Evolutionary conservation across 1,284 basidiomycete genomes (phyloP).

Genomic region (Taiwanofungus camphoratus): DNA sequence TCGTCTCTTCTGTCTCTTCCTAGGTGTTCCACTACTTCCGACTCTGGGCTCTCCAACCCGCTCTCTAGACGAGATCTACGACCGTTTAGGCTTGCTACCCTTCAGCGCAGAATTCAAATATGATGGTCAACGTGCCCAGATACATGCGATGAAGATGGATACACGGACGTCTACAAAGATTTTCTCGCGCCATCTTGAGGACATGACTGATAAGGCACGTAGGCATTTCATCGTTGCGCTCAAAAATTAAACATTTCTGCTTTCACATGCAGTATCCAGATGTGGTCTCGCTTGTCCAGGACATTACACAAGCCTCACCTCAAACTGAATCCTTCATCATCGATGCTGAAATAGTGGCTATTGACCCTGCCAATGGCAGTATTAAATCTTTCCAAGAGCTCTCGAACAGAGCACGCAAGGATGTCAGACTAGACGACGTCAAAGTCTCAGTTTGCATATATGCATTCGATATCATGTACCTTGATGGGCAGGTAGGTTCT

Average conservation of each 20-base stretch:
- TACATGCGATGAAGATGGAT: conserved; percentile 57
- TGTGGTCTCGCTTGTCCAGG: conserved; percentile 54
- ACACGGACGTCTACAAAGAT: conserved; percentile 53
- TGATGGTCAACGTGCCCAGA: conserved; percentile 86
- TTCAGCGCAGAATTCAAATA: conserved; percentile 95
- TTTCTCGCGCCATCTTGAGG: conserved; percentile 88
- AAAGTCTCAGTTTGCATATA: conserved; percentile 82
- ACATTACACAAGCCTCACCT: conserved; percentile 38
- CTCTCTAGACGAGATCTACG: conserved; percentile 80
- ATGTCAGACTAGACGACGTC: conserved; percentile 76
- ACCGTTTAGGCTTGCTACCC: conserved; percentile 57
- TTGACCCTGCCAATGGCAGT: conserved; percentile 59
- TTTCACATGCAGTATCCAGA: conserved; percentile 73
- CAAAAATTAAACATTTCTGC: conserved; percentile 6
- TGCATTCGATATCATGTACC: conserved; percentile 88
- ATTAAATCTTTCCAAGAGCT: conserved; percentile 84
- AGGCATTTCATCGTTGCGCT: conserved; percentile 8
- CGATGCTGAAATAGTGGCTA: conserved; percentile 87
- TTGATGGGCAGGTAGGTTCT: conserved; percentile 66
- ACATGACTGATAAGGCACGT: conserved; percentile 82
- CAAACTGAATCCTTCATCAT: conserved; percentile 71
- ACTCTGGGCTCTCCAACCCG: conserved; percentile 81
- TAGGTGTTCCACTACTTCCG: conserved; percentile 66
- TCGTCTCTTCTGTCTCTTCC: background rate
- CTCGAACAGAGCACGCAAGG: conserved; percentile 81